Conservation (phyloP, 2,329 filamentous ascomycete species). For the Juglanconis oblonga region DNA sequence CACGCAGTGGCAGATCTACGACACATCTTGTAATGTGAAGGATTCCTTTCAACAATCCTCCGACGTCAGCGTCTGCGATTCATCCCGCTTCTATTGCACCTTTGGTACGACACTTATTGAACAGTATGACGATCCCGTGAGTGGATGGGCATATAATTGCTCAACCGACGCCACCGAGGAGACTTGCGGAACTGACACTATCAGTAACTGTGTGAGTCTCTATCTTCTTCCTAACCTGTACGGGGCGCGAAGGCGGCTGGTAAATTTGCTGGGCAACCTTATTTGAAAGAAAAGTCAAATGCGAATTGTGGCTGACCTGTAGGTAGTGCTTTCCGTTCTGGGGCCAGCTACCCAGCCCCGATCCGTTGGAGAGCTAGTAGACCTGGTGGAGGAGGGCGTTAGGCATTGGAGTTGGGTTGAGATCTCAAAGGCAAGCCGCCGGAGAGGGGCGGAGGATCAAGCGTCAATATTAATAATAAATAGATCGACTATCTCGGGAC, state of each 20-base stretch:
- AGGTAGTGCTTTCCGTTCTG: neutral
- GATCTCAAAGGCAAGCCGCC: neutral
- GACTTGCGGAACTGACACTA: neutral
- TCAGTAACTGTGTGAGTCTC: neutral
- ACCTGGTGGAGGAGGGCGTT: neutral
- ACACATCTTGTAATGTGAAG: neutral
- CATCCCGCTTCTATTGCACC: neutral
- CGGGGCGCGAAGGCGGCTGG: too few relatives aligned
- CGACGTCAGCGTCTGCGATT: neutral
- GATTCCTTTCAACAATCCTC: neutral
- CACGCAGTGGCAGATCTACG: conserved; percentile 2
- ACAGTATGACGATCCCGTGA: conserved; percentile 2
- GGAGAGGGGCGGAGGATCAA: neutral
- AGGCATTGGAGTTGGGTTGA: neutral
- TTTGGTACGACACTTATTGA: conserved; percentile 1
- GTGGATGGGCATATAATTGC: conserved; percentile 6
- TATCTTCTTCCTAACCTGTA: too few relatives aligned
- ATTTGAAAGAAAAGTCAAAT: too few relatives aligned
- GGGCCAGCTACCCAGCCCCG: neutral
- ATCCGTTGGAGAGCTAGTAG: neutral
- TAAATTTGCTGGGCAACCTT: too few relatives aligned
- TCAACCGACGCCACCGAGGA: neutral
- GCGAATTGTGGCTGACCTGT: neutral
- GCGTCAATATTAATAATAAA: too few relatives aligned
- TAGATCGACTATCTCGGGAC: too few relatives aligned